These are phyloP conservation scores for Russula sp. DNA, from an alignment of 768 basidiomycete species.

Conservation along the genomic window DNA sequence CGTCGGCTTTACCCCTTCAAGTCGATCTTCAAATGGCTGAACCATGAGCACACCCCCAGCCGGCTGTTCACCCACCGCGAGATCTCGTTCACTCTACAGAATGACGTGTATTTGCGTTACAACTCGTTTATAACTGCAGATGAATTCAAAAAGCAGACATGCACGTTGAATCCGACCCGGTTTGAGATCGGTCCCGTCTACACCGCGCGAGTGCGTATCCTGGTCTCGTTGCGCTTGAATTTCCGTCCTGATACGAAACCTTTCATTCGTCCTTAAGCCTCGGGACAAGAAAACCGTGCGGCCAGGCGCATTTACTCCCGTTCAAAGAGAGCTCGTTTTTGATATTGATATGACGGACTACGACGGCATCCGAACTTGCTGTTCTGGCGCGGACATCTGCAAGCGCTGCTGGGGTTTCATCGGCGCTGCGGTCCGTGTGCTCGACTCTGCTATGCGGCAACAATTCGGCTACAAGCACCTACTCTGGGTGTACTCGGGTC, in stretches of 20 bases:
- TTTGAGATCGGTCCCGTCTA: conserved; percentile 98
- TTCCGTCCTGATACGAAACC: neutral
- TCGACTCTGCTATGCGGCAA: conserved; percentile 71
- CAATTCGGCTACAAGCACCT: conserved; percentile 89
- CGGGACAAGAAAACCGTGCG: conserved; percentile 81
- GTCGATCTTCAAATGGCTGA: conserved; percentile 89
- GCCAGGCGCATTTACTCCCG: conserved; percentile 59
- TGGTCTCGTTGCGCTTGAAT: neutral
- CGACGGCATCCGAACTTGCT: conserved; percentile 91
- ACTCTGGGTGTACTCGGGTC: conserved; percentile 97
- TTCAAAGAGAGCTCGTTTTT: conserved; percentile 89
- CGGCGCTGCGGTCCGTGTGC: conserved; percentile 79
- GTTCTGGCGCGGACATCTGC: conserved; percentile 87
- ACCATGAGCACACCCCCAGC: conserved; percentile 76
- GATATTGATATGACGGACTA: conserved; percentile 99
- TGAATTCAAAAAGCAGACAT: conserved; percentile 87
- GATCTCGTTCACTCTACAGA: conserved; percentile 87
- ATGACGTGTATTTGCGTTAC: conserved; percentile 91
- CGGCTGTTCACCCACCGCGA: conserved; percentile 89
- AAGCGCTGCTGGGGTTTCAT: conserved; percentile 93
- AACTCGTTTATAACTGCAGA: conserved; percentile 81
- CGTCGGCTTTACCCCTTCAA: conserved; percentile 90
- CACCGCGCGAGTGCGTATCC: conserved; percentile 62
- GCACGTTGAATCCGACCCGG: conserved; percentile 78
- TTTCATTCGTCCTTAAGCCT: conserved; percentile 44